Evolutionary conservation across 2,329 filamentous ascomycete species (phyloP).

Genomic region (Diaporthe amygdali): DNA sequence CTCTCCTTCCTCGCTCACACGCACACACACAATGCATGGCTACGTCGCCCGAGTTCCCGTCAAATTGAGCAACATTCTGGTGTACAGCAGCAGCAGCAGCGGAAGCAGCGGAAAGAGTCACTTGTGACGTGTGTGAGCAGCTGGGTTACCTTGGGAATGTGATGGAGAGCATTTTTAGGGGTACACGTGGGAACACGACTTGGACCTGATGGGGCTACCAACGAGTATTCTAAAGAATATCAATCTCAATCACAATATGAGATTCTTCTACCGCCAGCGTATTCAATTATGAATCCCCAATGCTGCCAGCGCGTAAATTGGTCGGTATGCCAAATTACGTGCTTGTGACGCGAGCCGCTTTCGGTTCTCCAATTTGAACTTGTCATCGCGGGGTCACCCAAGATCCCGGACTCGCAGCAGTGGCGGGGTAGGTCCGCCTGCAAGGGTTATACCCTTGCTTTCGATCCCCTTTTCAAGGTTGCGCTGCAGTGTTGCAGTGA

Average conservation of each 20-base stretch:
- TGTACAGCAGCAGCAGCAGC: background rate
- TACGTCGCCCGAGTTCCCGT: background rate
- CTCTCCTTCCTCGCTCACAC: background rate
- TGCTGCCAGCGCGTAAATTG: background rate
- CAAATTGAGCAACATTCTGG: background rate
- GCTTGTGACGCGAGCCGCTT: background rate
- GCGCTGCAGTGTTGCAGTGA: no score
- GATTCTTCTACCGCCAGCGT: background rate
- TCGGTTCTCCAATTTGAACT: background rate
- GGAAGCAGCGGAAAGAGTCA: background rate
- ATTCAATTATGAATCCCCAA: background rate
- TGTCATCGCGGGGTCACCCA: slow-evolving; percentile 24
- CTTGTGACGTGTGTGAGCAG: background rate
- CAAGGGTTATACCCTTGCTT: background rate
- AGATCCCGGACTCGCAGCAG: slow-evolving; percentile 17
- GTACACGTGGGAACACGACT: background rate
- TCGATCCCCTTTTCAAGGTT: rapidly evolving
- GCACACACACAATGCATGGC: no score
- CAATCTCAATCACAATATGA: background rate
- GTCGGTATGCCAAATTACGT: background rate
- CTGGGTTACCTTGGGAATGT: background rate
- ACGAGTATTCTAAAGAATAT: background rate
- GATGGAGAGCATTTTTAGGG: background rate
- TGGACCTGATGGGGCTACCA: background rate
- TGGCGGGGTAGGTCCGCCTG: background rate